Percentiles rank a stretch among this genome's conserved stretches.
Evolutionary conservation across 2,329 filamentous ascomycete genomes (phyloP).

Genomic region (Albifimbria verrucaria): DNA sequence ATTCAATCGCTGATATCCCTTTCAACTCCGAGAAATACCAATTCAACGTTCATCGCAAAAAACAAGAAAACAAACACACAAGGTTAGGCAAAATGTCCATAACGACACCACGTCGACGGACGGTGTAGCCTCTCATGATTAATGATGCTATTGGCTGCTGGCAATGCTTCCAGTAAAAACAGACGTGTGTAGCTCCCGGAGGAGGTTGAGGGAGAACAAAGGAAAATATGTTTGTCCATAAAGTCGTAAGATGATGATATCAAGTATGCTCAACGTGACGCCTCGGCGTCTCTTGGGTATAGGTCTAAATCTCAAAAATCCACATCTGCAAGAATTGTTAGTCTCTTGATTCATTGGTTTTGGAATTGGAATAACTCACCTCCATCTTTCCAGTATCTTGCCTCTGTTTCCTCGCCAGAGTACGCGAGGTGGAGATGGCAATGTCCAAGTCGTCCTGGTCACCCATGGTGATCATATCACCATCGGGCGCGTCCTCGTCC

Average conservation of each 20-base stretch:
- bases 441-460: conserved; percentile 96
- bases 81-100: neutral
- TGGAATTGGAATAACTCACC: conserved; percentile 53
- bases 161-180: conserved; percentile 7
- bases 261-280: conserved; percentile 9
- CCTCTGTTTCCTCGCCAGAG: conserved; percentile 67
- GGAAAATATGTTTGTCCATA: conserved; percentile 6
- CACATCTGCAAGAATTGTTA: conserved; percentile 38
- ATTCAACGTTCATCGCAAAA: neutral
- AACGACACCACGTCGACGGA: neutral
- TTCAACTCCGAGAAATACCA: neutral
- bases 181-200: no score
- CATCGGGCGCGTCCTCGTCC: conserved; percentile 72
- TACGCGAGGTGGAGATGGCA: conserved; percentile 69
- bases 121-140: neutral
- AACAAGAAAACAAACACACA: neutral
- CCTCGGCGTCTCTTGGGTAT: conserved; percentile 20
- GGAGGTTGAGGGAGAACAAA: neutral
- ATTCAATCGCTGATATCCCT: neutral
- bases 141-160: neutral
- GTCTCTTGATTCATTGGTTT: conserved; percentile 13
- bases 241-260: conserved; percentile 15
- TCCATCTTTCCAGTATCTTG: conserved; percentile 91
- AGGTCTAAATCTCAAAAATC: conserved; percentile 38
- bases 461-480: conserved; percentile 94